Conservation (phyloP, 2,329 filamentous ascomycete genomes). For the Penicillium glabrum region DNA sequence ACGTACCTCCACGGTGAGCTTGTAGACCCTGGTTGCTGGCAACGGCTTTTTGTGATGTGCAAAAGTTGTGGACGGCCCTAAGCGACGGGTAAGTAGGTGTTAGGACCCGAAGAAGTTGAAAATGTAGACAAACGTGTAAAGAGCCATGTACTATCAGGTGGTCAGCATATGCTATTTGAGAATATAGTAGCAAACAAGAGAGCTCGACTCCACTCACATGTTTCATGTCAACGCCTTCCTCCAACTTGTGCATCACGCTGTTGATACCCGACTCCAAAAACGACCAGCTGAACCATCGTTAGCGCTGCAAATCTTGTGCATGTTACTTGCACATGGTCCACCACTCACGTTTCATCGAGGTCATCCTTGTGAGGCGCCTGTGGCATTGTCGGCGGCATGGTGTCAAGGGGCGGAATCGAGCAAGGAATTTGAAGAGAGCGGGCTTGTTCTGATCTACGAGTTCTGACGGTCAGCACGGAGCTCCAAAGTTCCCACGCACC, state of each 20-base stretch:
- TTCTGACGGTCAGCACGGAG: neutral
- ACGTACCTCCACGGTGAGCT: constrained; percentile 70
- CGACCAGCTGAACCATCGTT: constrained; percentile 65
- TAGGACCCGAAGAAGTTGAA: constrained; percentile 21
- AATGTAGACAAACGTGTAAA: constrained; percentile 69
- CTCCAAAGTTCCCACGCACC: neutral
- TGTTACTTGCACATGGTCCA: neutral
- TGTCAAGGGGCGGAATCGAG: constrained; percentile 2
- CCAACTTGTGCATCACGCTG: constrained; percentile 89
- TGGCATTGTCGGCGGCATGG: constrained; percentile 41
- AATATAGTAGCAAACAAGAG: neutral
- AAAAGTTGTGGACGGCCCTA: constrained; percentile 96
- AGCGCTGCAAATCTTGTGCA: constrained; percentile 6
- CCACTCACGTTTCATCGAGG: constrained; percentile 61
- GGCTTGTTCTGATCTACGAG: neutral
- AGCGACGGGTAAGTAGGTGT: constrained; percentile 11
- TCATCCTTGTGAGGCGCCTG: constrained; percentile 57
- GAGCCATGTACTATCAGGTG: constrained; percentile 75
- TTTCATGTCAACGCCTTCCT: constrained; percentile 89
- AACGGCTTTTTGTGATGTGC: constrained; percentile 93
- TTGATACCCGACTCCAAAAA: constrained; percentile 87
- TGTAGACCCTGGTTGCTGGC: constrained; percentile 53
- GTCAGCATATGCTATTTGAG: constrained; percentile 16
- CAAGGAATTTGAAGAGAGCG: neutral
- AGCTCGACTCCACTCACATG: constrained; percentile 54